These are phyloP conservation scores for Candida pini DNA, from an alignment of 805 yeast genomes.

Conservation along the genomic window DNA sequence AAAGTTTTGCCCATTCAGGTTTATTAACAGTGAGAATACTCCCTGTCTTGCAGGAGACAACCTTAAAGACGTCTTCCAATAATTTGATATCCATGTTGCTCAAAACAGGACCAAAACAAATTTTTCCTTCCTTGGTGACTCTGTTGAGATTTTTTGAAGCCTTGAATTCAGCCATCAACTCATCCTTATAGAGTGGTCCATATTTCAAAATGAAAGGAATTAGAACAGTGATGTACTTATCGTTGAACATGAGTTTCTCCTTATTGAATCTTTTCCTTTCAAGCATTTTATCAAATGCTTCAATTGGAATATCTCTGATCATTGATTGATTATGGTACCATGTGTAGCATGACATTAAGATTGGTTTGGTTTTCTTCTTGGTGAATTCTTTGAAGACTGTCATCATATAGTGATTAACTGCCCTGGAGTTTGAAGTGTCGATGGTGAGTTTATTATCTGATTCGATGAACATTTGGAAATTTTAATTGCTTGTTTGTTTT, in stretches of 20 bases:
- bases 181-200: conserved; percentile 3
- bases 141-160: conserved; percentile 13
- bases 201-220: conserved; percentile 9
- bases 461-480: neutral
- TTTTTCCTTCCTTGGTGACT: conserved; percentile 1
- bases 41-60: too few species aligned
- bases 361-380: conserved; percentile 18
- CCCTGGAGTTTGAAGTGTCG: conserved; percentile 9
- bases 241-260: conserved; percentile 8
- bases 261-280: conserved; percentile 1
- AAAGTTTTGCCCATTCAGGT: too few species aligned
- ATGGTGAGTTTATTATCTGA: conserved; percentile 6
- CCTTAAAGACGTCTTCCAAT: conserved; percentile 8
- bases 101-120: conserved; percentile 9
- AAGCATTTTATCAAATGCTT: conserved; percentile 2
- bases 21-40: too few species aligned
- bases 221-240: conserved; percentile 11
- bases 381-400: conserved; percentile 16
- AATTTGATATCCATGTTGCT: conserved; percentile 8
- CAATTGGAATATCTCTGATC: conserved; percentile 3
- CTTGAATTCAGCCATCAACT: conserved; percentile 7
- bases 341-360: conserved; percentile 13
- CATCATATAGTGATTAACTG: conserved; percentile 12
- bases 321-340: conserved; percentile 13
- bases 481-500: neutral